These are phyloP conservation scores for Corniculantispora saksenae DNA, from an alignment of 2,329 filamentous ascomycete genomes.

Conservation along the genomic window DNA sequence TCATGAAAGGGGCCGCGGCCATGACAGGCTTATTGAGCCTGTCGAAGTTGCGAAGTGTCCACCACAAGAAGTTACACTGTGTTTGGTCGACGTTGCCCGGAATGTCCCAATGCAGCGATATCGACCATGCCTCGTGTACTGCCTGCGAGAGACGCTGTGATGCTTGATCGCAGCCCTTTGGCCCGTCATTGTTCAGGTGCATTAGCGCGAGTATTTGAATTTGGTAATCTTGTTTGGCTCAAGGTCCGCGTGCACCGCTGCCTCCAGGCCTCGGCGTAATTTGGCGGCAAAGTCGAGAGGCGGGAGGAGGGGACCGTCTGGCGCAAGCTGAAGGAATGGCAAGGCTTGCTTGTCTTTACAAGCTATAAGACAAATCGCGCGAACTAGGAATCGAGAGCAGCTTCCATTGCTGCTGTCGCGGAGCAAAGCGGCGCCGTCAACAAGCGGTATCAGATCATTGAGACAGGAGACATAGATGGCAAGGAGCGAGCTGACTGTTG, in stretches of 20 bases:
- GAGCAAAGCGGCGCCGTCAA: slow-evolving; percentile 22
- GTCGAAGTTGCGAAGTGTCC: slow-evolving; percentile 25
- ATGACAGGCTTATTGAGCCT: slow-evolving; percentile 27
- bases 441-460: slow-evolving; percentile 24
- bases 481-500: slow-evolving; percentile 23
- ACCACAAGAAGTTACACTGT: slow-evolving; percentile 24
- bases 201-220: slow-evolving; percentile 29
- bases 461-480: slow-evolving; percentile 22
- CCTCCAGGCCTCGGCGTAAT: slow-evolving; percentile 26
- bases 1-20: slow-evolving; percentile 25
- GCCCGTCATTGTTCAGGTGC: slow-evolving; percentile 29
- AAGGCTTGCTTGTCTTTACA: slow-evolving; percentile 29
- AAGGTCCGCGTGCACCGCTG: slow-evolving; percentile 28
- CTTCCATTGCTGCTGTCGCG: slow-evolving; percentile 25
- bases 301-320: slow-evolving; percentile 21
- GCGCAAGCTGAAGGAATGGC: slow-evolving; percentile 25
- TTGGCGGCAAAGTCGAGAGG: slow-evolving; percentile 24
- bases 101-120: slow-evolving; percentile 25
- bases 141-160: slow-evolving; percentile 27
- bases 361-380: slow-evolving; percentile 27
- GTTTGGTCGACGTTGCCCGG: slow-evolving; percentile 22
- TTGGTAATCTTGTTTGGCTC: slow-evolving; percentile 27
- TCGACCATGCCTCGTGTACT: slow-evolving; percentile 29
- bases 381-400: slow-evolving; percentile 24
- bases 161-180: slow-evolving; percentile 26